Percentiles rank a stretch among this genome's conserved stretches.
phyloP scores from a whole-genome alignment of 805 yeast genomes.

The Starmera quercuum region DNA sequence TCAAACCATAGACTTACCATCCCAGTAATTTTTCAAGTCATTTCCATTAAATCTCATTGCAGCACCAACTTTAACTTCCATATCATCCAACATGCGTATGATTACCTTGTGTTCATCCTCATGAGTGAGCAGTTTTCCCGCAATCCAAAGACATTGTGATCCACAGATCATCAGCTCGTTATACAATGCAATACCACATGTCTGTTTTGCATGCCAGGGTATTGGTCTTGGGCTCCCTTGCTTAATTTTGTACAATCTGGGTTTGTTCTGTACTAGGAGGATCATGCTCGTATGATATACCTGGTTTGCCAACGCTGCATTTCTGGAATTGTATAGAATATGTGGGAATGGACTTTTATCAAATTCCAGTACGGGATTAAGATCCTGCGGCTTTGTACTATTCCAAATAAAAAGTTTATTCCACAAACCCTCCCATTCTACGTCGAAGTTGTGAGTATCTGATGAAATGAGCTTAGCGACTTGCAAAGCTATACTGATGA shows the following conservation, averaged over 20 bases:
- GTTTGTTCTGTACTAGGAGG: slow-evolving; percentile 27
- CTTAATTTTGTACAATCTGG: slow-evolving; percentile 22
- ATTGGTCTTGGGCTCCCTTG: slow-evolving; percentile 8
- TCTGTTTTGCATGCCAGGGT: slow-evolving; percentile 15
- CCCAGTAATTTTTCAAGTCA: slow-evolving; percentile 22
- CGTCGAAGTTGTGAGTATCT: slow-evolving; percentile 18
- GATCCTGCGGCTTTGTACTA: slow-evolving; percentile 20
- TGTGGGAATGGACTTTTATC: slow-evolving; percentile 28
- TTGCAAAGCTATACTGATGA: slow-evolving; percentile 1
- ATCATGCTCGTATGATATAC: slow-evolving; percentile 26
- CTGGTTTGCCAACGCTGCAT: slow-evolving; percentile 25
- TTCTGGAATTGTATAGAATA: slow-evolving; percentile 20
- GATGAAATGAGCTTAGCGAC: background rate
- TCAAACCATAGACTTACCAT: slow-evolving; percentile 1
- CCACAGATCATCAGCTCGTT: slow-evolving; percentile 3
- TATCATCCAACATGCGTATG: slow-evolving; percentile 15
- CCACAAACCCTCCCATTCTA: slow-evolving; percentile 31
- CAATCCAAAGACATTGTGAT: slow-evolving; percentile 12
- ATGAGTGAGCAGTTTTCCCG: slow-evolving; percentile 17
- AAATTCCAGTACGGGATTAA: slow-evolving; percentile 22
- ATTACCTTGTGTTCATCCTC: slow-evolving; percentile 18
- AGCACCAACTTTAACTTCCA: slow-evolving; percentile 15
- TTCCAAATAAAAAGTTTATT: slow-evolving; percentile 28
- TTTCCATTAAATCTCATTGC: slow-evolving; percentile 11
- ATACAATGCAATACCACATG: slow-evolving; percentile 8